Conservation (phyloP, 768 basidiomycete species). For the Mrakia frigida region DNA sequence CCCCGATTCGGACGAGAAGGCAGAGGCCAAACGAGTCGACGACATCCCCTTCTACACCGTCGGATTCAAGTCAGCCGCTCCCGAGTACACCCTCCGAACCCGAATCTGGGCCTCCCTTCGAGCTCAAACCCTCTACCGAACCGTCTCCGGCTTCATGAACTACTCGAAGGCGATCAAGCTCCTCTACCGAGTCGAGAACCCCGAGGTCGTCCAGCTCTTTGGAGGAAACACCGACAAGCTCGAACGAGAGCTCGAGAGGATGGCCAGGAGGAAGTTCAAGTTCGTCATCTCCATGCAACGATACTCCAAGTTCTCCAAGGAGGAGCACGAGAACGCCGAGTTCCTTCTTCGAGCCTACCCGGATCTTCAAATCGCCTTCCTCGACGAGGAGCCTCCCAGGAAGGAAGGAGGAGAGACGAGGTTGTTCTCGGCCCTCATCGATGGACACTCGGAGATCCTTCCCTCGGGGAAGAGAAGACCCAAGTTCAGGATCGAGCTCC, state of each 20-base stretch:
- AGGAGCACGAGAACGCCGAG: slow-evolving; percentile 98
- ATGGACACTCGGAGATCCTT: slow-evolving; percentile 94
- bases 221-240: slow-evolving; percentile 96
- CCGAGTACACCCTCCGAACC: slow-evolving; percentile 95
- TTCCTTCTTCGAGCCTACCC: slow-evolving; percentile 96
- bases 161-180: slow-evolving; percentile 99
- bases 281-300: slow-evolving; percentile 99
- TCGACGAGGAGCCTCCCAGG: slow-evolving; percentile 88
- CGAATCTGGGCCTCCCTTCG: slow-evolving; percentile 99
- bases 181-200: slow-evolving; percentile 98
- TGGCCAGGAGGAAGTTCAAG: slow-evolving; percentile 98
- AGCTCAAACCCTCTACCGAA: slow-evolving; percentile 96
- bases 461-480: slow-evolving; percentile 82
- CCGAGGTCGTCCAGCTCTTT: slow-evolving; percentile 94
- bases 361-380: slow-evolving; percentile 95
- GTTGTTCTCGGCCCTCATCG: slow-evolving; percentile 92
- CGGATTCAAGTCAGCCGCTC: slow-evolving; percentile 97
- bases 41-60: slow-evolving; percentile 97
- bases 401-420: slow-evolving; percentile 94
- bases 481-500: slow-evolving; percentile 97
- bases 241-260: slow-evolving; percentile 91
- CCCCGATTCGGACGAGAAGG: slow-evolving; percentile 68
- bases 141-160: slow-evolving; percentile 99
- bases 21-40: slow-evolving; percentile 63
- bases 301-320: slow-evolving; percentile 98